phyloP scores from a whole-genome alignment of 176 grass and related monocot genomes.

The Dactylis glomerata region DNA sequence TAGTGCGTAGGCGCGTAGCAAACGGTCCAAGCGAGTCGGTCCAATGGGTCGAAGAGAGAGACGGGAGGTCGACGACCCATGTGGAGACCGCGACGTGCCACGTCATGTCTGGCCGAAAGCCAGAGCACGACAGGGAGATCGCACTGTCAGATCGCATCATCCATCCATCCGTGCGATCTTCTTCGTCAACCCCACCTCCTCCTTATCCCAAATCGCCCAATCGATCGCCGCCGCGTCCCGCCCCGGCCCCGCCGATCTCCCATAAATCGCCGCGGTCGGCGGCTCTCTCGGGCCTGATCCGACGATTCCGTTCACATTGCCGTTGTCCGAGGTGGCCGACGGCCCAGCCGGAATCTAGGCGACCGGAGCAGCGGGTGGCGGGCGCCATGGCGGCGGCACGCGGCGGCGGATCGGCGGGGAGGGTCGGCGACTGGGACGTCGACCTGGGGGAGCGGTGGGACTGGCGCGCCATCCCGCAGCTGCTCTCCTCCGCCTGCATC shows the following conservation, averaged over 20 bases:
- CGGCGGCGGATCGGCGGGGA: conserved; percentile 40
- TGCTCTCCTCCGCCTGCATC: conserved; percentile 54
- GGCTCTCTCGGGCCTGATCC: not conserved
- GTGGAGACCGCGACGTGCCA: no score
- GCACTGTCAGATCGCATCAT: not conserved
- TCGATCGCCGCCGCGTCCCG: not conserved
- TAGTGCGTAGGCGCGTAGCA: no score
- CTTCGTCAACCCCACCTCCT: conserved; percentile 12
- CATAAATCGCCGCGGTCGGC: conserved; percentile 1
- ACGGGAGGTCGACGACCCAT: no score
- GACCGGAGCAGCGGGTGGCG: not conserved
- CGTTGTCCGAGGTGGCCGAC: not conserved
- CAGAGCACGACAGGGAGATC: not conserved
- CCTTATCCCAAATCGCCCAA: conserved; percentile 28
- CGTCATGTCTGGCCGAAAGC: not conserved
- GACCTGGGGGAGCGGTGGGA: conserved; percentile 41
- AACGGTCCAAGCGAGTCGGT: no score
- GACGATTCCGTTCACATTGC: not conserved
- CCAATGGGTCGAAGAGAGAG: no score
- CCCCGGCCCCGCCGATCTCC: not conserved
- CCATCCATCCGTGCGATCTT: conserved; percentile 10
- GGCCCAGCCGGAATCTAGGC: not conserved
- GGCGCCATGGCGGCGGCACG: conserved; percentile 35
- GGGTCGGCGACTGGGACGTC: conserved; percentile 44
- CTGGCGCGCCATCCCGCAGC: conserved; percentile 40